Base-by-base conservation (phyloP, 371 early-diverging fungal species). In the Mucor lusitanicus region DNA sequence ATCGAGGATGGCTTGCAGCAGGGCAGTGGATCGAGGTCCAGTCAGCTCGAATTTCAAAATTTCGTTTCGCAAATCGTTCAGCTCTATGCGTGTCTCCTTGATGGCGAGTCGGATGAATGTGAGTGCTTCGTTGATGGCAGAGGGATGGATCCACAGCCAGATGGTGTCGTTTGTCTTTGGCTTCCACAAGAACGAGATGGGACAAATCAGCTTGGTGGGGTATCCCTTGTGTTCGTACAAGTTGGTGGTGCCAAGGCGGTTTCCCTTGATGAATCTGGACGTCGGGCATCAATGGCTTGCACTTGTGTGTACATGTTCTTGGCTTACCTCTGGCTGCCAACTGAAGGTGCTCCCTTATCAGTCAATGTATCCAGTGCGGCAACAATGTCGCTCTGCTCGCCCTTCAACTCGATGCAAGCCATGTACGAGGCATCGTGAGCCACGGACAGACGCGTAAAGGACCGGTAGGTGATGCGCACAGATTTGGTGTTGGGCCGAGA, bases 401-500 rank as follows among this genome's bases (percentile, higher is more conserved):
- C 97, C 0, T 67, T 68, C 7, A 97, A 19, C 70, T 95, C 90
- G 32, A 96, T 59, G 27, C 90, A 90, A 4, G 82, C 79, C 58
- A 78, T 79, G 70, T 94, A 98, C 19, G 97, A 96, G 1, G 86
- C 88, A 75, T 98, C 98, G 66, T 93, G 93, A 2, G 91, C 68
- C 39, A 91, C 83, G 13, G 89, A 88, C 21, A 86, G 81, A 40
- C 92, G 85, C 53, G 88, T 88, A 42, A 90, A 90, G 0, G 95
- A 91, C 17, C 93, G 80, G 76, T 91, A 95, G 0, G 87, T 82
- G 0, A 94, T 82, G 42, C 92, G 81, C 15, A 87, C 84, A 60
- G 92, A 89, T 76, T 97, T 95, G 54, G 91, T 92, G 73, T 93
- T 97, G 8, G 96, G 94, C 48, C 88, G 86, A n/a, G 87, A 83